These are phyloP conservation scores for Penicillium sp. DNA, from an alignment of 2,329 filamentous ascomycete species.

Conservation along the genomic window DNA sequence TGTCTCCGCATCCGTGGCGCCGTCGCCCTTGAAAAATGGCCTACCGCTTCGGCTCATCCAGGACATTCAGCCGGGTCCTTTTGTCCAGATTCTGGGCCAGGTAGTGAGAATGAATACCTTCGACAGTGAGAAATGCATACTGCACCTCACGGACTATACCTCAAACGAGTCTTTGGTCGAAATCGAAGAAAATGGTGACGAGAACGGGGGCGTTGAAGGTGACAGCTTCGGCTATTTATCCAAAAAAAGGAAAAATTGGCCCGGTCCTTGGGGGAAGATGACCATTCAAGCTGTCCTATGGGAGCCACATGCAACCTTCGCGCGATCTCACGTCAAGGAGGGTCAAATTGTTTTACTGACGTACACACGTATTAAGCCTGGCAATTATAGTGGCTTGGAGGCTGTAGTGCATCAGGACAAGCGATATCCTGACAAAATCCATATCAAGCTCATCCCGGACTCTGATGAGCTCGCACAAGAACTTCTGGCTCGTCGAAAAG, in stretches of 20 bases:
- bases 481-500: constrained; percentile 57
- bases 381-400: constrained; percentile 57
- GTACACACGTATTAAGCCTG: constrained; percentile 66
- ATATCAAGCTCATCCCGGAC: constrained; percentile 51
- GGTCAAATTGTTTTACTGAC: constrained; percentile 59
- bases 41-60: constrained; percentile 55
- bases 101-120: constrained; percentile 55
- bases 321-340: constrained; percentile 51
- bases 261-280: constrained; percentile 66
- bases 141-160: constrained; percentile 83
- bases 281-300: constrained; percentile 67
- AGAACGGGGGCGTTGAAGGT: constrained; percentile 41
- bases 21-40: constrained; percentile 3
- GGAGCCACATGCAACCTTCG: constrained; percentile 58
- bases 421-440: constrained; percentile 47
- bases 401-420: constrained; percentile 63
- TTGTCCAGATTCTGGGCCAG: constrained; percentile 65
- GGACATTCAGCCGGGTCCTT: constrained; percentile 52
- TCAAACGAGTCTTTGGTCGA: constrained; percentile 59
- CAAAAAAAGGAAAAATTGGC: constrained; percentile 49
- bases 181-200: constrained; percentile 35
- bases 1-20: constrained; percentile 7
- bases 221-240: constrained; percentile 53
- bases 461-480: constrained; percentile 46
- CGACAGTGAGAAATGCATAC: constrained; percentile 45